Evolutionary conservation across 1,139 yeast genomes (phyloP).

Genomic region (Diutina sp.): DNA sequence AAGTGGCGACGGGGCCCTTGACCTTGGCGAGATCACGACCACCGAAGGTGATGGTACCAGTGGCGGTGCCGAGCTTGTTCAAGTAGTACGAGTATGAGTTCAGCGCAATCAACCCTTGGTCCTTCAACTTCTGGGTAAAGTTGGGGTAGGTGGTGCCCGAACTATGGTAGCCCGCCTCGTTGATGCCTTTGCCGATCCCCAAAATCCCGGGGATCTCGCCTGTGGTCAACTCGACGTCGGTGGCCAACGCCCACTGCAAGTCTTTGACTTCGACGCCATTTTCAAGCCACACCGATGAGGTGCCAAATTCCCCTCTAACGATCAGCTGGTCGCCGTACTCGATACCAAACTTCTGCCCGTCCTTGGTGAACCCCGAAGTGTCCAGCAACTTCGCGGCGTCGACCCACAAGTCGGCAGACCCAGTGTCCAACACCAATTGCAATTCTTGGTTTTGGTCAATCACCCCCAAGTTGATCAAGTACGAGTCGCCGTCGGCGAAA

Average conservation of each 20-base stretch:
- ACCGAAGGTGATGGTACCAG: background rate
- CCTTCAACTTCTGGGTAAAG: background rate
- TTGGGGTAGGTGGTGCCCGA: background rate
- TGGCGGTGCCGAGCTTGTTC: background rate
- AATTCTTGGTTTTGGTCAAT: slow-evolving; percentile 4
- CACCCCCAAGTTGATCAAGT: background rate
- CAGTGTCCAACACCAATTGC: slow-evolving; percentile 6
- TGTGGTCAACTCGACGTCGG: background rate
- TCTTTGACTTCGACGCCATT: slow-evolving; percentile 3
- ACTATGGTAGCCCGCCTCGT: background rate
- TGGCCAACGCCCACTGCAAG: slow-evolving; percentile 6
- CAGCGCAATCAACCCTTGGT: background rate
- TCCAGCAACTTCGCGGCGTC: background rate
- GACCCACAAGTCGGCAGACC: slow-evolving; percentile 8
- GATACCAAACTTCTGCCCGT: slow-evolving; percentile 4
- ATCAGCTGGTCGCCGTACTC: slow-evolving; percentile 4
- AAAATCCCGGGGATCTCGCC: slow-evolving; percentile 4
- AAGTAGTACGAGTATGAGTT: background rate
- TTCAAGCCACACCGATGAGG: slow-evolving; percentile 2
- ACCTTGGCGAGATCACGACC: background rate
- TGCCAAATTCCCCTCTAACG: slow-evolving; percentile 4
- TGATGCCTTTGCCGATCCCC: slow-evolving; percentile 3
- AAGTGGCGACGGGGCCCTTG: background rate
- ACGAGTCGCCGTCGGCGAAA: background rate
- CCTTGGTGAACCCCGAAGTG: slow-evolving; percentile 1